These are phyloP conservation scores for Trifolium fragiferum DNA, from an alignment of 306 rosid genomes.

Conservation along the genomic window DNA sequence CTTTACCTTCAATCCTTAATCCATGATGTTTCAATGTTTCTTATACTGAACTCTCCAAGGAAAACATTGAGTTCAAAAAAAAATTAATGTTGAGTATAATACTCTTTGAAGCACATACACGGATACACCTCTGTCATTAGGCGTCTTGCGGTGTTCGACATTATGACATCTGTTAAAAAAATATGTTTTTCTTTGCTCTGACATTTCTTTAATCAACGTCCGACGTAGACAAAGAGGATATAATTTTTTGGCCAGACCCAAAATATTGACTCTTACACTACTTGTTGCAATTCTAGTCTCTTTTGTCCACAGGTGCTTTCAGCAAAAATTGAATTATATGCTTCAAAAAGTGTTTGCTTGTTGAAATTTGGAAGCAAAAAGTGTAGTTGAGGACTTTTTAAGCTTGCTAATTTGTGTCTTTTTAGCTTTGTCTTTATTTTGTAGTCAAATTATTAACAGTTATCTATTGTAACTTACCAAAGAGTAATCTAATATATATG, in stretches of 20 bases:
- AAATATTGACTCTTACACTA: slow-evolving; percentile 19
- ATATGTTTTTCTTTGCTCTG: no score
- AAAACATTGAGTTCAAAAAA: no score
- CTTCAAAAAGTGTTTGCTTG: neutral
- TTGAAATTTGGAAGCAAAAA: slow-evolving; percentile 33
- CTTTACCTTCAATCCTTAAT: slow-evolving; percentile 9
- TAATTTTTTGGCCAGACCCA: slow-evolving; percentile 26
- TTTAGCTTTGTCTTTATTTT: neutral
- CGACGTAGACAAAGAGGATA: neutral
- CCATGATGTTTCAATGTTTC: neutral
- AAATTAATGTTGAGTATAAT: neutral
- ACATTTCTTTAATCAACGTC: no score
- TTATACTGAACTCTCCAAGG: neutral
- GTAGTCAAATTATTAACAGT: neutral
- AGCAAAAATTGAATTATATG: slow-evolving; percentile 34
- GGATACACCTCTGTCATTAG: no score
- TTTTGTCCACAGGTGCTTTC: slow-evolving; percentile 5
- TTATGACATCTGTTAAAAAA: no score
- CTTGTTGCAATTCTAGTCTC: slow-evolving; percentile 25
- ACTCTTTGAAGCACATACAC: neutral
- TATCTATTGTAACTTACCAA: no score
- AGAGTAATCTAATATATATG: no score
- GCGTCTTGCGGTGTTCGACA: no score
- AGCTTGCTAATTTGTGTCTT: neutral
- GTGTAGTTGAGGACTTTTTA: neutral